Percentiles rank a stretch among this genome's conserved stretches.
Evolutionary conservation across 2,329 filamentous ascomycete genomes (phyloP).

Genomic region (Waltergamsia citrina): DNA sequence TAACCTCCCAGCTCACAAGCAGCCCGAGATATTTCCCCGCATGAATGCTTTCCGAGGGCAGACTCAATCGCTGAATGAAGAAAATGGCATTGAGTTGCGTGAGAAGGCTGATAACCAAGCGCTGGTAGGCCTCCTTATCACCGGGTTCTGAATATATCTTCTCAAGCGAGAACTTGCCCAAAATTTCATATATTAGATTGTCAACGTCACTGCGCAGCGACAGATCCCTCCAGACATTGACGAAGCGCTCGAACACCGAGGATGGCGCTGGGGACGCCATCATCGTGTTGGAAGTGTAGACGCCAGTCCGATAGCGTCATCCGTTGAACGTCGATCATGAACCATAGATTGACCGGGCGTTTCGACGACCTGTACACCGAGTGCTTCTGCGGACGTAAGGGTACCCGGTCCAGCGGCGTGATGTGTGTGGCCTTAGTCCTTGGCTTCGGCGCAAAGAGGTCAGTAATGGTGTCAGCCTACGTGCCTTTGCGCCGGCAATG

Average conservation of each 20-base stretch:
- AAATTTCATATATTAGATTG: conserved; percentile 28
- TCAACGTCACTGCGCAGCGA: conserved; percentile 28
- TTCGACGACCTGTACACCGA: too few relatives aligned
- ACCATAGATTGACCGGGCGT: background rate
- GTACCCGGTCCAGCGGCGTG: too few relatives aligned
- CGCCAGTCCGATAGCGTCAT: background rate
- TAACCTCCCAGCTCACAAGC: conserved; percentile 28
- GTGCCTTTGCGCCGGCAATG: too few relatives aligned
- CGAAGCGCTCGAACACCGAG: conserved; percentile 23
- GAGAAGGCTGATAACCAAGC: conserved; percentile 22
- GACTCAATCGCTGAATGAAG: conserved; percentile 26
- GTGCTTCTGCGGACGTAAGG: too few relatives aligned
- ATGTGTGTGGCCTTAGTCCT: too few relatives aligned
- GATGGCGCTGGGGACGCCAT: conserved; percentile 19
- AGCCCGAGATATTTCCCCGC: conserved; percentile 25
- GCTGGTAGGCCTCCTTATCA: conserved; percentile 18
- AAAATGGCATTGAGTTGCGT: conserved; percentile 28
- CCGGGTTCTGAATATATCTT: conserved; percentile 25
- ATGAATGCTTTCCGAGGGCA: conserved; percentile 22
- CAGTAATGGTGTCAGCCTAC: too few relatives aligned
- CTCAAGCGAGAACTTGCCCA: conserved; percentile 30
- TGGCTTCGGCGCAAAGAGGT: too few relatives aligned
- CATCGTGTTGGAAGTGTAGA: background rate
- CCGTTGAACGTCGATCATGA: background rate
- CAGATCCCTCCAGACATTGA: conserved; percentile 23